Conservation (phyloP, 2,329 filamentous ascomycete genomes). For the Raffaelea ambrosiae region DNA sequence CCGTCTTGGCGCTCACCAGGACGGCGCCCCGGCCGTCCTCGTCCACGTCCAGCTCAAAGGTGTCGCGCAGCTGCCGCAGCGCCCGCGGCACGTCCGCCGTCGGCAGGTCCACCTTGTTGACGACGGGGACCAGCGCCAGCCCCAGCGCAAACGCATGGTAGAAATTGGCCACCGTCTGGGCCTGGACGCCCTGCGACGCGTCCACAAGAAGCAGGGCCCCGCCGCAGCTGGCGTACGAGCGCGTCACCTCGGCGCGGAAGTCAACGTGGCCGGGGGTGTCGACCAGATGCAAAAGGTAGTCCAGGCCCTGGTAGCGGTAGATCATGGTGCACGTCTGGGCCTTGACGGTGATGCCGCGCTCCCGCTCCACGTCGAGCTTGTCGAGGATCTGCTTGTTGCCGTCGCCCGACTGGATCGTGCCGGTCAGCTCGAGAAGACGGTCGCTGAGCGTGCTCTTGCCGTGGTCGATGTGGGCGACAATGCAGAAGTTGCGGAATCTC, state of each 20-base stretch:
- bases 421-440: constrained; percentile 84
- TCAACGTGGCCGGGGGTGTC: constrained; percentile 98
- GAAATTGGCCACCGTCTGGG: constrained; percentile 97
- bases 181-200: constrained; percentile 92
- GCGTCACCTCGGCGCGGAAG: constrained; percentile 90
- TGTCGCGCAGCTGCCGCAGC: constrained; percentile 73
- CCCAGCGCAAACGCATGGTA: constrained; percentile 94
- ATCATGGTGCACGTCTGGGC: constrained; percentile 98
- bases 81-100: constrained; percentile 82
- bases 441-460: constrained; percentile 95
- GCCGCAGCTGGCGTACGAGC: constrained; percentile 92
- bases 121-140: constrained; percentile 75
- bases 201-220: constrained; percentile 89
- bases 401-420: constrained; percentile 74
- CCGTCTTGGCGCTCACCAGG: constrained; percentile 85
- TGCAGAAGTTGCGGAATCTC: constrained; percentile 90
- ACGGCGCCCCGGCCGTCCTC: constrained; percentile 43
- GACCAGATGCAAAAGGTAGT: constrained; percentile 91
- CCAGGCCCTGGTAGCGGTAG: constrained; percentile 74
- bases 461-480: constrained; percentile 97
- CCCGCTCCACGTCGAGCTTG: constrained; percentile 92
- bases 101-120: constrained; percentile 94
- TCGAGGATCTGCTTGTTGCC: constrained; percentile 93
- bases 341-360: constrained; percentile 96
- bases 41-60: constrained; percentile 78